phyloP scores from a whole-genome alignment of 129 eudicot genomes.

The carrot (Daucus carota) region DNA sequence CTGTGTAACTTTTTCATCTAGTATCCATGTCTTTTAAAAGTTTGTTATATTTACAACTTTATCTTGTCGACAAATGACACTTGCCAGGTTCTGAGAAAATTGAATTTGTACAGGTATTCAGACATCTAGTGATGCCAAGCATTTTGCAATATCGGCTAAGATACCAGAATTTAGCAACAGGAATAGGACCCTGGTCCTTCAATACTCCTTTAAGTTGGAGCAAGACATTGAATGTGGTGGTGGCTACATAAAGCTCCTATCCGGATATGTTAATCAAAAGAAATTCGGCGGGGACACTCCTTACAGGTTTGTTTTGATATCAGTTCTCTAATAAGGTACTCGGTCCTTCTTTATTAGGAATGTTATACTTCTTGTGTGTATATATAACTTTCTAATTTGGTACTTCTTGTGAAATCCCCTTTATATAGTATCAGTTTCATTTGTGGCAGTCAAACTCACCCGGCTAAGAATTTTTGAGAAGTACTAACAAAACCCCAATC shows the following conservation, averaged over 20 bases:
- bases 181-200: conserved; percentile 9
- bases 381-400: too few species aligned
- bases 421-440: neutral
- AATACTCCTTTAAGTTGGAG: conserved; percentile 10
- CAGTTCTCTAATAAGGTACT: neutral
- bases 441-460: neutral
- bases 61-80: neutral
- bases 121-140: conserved; percentile 13
- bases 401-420: neutral
- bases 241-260: conserved; percentile 10
- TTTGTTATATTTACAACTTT: neutral
- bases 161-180: conserved; percentile 12
- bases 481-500: neutral
- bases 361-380: neutral
- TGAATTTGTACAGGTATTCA: conserved; percentile 10
- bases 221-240: conserved; percentile 15
- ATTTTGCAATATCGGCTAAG: conserved; percentile 9
- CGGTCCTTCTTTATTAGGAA: neutral
- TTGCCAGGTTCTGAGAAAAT: neutral
- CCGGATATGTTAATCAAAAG: conserved; percentile 12
- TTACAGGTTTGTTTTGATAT: conserved; percentile 9
- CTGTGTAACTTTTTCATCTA: neutral
- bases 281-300: conserved; percentile 12
- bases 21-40: neutral
- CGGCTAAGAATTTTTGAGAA: neutral